Conservation (phyloP, 805 yeast species). For the Grigorovia jiainica region DNA sequence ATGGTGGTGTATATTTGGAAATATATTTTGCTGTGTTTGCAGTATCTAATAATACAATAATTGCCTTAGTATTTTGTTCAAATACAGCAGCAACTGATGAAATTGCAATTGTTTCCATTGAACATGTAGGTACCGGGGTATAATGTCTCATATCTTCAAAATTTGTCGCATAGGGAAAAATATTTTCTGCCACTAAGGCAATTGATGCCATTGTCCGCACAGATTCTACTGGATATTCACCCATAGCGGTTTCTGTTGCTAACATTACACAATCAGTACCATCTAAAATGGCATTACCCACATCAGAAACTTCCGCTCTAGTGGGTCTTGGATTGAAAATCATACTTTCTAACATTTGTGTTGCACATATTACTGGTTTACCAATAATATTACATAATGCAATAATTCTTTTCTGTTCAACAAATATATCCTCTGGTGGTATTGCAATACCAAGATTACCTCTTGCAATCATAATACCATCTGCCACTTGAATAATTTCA, state of each 20-base stretch:
- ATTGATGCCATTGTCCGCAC: slow-evolving; percentile 99
- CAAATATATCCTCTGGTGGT: slow-evolving; percentile 97
- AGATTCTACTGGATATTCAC: slow-evolving; percentile 95
- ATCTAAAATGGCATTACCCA: slow-evolving; percentile 96
- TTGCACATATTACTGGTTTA: slow-evolving; percentile 98
- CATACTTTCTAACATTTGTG: slow-evolving; percentile 99
- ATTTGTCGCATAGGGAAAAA: slow-evolving; percentile 75
- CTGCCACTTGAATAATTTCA: slow-evolving; percentile 86
- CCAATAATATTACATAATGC: slow-evolving; percentile 99
- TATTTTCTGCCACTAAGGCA: slow-evolving; percentile 90
- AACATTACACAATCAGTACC: slow-evolving; percentile 99
- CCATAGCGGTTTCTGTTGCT: slow-evolving; percentile 99
- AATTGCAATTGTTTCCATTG: slow-evolving; percentile 93
- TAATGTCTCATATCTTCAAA: slow-evolving; percentile 82
- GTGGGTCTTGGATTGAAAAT: slow-evolving; percentile 99
- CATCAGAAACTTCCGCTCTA: slow-evolving; percentile 98
- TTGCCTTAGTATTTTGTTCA: slow-evolving; percentile 95
- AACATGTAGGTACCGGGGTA: slow-evolving; percentile 79
- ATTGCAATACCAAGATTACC: slow-evolving; percentile 99
- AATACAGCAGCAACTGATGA: slow-evolving; percentile 94
- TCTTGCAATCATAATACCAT: slow-evolving; percentile 99
- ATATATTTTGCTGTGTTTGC: slow-evolving; percentile 93
- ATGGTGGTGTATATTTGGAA: slow-evolving; percentile 94
- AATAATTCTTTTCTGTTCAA: slow-evolving; percentile 96
- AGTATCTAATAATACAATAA: slow-evolving; percentile 87